Base-by-base conservation (phyloP, 129 eudicot genomes). In the Calendula officinalis region DNA sequence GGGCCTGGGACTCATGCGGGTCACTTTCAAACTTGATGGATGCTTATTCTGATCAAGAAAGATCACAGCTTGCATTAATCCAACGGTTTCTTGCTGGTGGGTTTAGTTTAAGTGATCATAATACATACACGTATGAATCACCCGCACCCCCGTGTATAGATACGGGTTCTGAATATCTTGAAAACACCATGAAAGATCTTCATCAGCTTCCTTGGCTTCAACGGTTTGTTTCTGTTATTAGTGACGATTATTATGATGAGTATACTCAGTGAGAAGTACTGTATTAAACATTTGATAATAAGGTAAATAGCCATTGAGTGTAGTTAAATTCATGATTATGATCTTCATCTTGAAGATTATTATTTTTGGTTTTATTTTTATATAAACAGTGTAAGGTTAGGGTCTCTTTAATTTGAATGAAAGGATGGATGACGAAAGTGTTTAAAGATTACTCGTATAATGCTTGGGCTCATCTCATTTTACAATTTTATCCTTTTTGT, bases 131-230 rank as follows among this genome's bases (percentile, higher is more conserved):
- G 6, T 66, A 58, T 66, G 77, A 83, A 7, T 79, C 95, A 9
- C 85, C 96, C 6, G 87, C 95, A 32, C 86, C 54, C 16, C 73
- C 60, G 34, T 83, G 86, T 64, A 63, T 82, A 36, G 98, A 92
- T 68, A 66, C 78, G 1, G 78, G 62, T 2, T 57, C 73, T 8
- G 79, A 95, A 1, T 85, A 88, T 43, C 82, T 75, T 40, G 98
- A 92, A 70, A 74, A 66, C 68, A 65, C 96, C 62, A 92, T 92
- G 91, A 92, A 92, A 71, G 98, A 92, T 70, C 95, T 92, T 43
- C 87, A 80, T 60, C 98, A 92, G 77, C 95, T 92, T 47, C 98
- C 98, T n/a, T 92, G 98, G 96, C 96, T 92, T 7, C 96, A 92
- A 62, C 79, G 98, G 68, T 92, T 92, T 35, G 95, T 92, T 17